Conservation (phyloP, 1,284 basidiomycete genomes). For the Erythrobasidium hasegawianum region DNA sequence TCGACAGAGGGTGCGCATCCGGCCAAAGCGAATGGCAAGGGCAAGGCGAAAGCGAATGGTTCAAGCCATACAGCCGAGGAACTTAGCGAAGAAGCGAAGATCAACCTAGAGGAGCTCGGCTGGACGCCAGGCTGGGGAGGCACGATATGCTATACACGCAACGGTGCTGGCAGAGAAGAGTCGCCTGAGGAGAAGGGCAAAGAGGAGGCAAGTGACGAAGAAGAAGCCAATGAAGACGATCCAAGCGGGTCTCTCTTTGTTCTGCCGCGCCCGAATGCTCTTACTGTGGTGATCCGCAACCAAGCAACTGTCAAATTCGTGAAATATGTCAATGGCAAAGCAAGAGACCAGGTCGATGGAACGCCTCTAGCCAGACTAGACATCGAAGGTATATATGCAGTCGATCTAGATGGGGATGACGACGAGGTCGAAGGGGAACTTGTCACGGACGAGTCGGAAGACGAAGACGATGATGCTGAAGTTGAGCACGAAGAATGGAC, state of each 20-base stretch:
- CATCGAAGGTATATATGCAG: constrained; percentile 2
- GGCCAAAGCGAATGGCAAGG: neutral
- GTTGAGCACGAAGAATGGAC: constrained; percentile 2
- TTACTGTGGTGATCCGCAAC: constrained; percentile 5
- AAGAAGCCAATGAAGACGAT: neutral
- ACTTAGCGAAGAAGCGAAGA: neutral
- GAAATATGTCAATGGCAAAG: constrained; percentile 3
- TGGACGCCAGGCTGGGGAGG: constrained; percentile 16
- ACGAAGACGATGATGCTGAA: neutral
- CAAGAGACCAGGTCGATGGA: neutral
- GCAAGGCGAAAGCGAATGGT: neutral
- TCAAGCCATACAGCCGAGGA: neutral
- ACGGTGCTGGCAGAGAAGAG: neutral
- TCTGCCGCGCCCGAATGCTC: neutral
- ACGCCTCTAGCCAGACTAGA: neutral
- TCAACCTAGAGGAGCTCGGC: neutral
- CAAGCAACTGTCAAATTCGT: constrained; percentile 8
- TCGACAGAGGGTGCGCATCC: neutral
- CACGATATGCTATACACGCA: neutral
- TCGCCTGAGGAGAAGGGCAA: neutral
- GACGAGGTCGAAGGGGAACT: constrained; percentile 6
- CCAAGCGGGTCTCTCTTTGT: neutral
- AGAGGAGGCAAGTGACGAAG: neutral
- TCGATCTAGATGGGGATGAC: neutral
- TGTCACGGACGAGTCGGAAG: neutral